Conservation (phyloP, 305 asterid genomes). For the Solanum chacoense region DNA sequence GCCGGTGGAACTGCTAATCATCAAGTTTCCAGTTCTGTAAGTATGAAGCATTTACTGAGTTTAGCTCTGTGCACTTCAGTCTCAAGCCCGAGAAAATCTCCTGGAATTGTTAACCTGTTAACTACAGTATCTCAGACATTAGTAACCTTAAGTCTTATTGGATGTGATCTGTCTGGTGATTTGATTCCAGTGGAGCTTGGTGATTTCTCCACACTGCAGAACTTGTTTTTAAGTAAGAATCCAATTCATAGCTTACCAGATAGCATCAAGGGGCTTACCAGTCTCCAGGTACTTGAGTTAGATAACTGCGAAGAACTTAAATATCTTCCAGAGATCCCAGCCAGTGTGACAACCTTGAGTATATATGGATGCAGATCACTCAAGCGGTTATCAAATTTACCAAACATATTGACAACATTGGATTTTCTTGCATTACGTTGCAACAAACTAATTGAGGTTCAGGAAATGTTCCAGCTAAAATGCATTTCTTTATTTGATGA, state of each 20-base stretch:
- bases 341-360: background rate
- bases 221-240: background rate
- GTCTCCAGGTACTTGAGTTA: background rate
- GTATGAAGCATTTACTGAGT: background rate
- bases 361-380: background rate
- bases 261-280: background rate
- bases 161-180: background rate
- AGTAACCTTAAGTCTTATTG: background rate
- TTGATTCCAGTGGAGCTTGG: background rate
- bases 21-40: background rate
- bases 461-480: background rate
- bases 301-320: background rate
- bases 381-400: background rate
- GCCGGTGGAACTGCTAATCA: background rate
- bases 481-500: background rate
- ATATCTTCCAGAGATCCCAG: background rate
- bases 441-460: background rate
- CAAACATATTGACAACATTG: background rate
- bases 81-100: background rate
- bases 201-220: background rate
- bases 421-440: background rate
- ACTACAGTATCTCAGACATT: background rate
- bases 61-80: no score
- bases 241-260: background rate
- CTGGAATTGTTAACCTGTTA: background rate